Evolutionary conservation across 257 asterid genomes (phyloP).

Genomic region (Rhazya stricta): DNA sequence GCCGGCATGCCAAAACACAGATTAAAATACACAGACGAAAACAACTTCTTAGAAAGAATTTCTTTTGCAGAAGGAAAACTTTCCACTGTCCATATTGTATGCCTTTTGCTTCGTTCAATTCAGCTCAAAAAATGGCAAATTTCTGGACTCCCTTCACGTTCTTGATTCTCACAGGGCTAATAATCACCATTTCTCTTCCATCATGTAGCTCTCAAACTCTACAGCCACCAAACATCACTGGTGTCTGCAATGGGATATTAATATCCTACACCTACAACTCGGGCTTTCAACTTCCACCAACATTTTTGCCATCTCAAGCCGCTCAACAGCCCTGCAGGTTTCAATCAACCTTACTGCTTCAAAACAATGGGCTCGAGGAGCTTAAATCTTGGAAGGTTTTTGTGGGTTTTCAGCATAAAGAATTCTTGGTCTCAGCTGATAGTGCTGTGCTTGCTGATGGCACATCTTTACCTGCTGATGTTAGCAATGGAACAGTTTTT

Average conservation of each 20-base stretch:
- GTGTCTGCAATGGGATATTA: constrained; percentile 46
- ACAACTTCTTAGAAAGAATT: neutral
- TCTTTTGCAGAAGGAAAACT: neutral
- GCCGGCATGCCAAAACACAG: constrained; percentile 4
- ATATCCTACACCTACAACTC: constrained; percentile 34
- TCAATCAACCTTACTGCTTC: constrained; percentile 43
- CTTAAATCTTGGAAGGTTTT: constrained; percentile 60
- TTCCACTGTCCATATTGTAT: neutral
- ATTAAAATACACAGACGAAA: neutral
- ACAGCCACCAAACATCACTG: constrained; percentile 11
- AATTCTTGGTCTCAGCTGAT: constrained; percentile 48
- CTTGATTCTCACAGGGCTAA: constrained; percentile 18
- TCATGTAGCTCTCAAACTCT: constrained; percentile 35
- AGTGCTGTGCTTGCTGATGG: constrained; percentile 61
- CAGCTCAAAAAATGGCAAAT: constrained; percentile 23
- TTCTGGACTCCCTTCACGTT: constrained; percentile 14
- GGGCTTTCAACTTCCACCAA: constrained; percentile 40
- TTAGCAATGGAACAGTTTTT: constrained; percentile 49
- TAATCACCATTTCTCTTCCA: constrained; percentile 28
- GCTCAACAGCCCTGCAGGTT: constrained; percentile 55
- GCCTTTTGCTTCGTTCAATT: constrained; percentile 1
- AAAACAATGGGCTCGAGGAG: constrained; percentile 45
- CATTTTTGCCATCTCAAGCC: constrained; percentile 27
- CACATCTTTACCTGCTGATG: constrained; percentile 46
- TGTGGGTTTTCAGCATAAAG: constrained; percentile 56